These are phyloP conservation scores for Clonostachys byssicola DNA, from an alignment of 2,329 filamentous ascomycete genomes.

Conservation along the genomic window DNA sequence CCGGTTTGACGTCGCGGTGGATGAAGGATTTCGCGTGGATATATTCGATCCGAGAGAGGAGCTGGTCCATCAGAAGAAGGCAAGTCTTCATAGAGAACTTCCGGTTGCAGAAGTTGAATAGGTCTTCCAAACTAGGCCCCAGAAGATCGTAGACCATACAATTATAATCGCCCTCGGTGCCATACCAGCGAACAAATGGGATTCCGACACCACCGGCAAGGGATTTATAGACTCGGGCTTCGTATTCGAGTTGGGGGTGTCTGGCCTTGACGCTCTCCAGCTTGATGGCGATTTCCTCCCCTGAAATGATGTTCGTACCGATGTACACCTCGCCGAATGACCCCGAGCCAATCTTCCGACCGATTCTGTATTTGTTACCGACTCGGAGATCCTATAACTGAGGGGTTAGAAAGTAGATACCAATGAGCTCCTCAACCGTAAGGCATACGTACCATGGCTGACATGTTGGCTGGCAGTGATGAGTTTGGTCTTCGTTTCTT, in stretches of 20 bases:
- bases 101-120: slow-evolving; percentile 99
- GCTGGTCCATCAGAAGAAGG: slow-evolving; percentile 90
- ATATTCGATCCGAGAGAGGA: slow-evolving; percentile 98
- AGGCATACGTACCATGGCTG: slow-evolving; percentile 3
- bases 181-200: slow-evolving; percentile 98
- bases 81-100: slow-evolving; percentile 99
- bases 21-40: slow-evolving; percentile 99
- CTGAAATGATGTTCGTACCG: slow-evolving; percentile 98
- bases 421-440: background rate
- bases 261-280: slow-evolving; percentile 99
- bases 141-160: slow-evolving; percentile 98
- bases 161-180: slow-evolving; percentile 99
- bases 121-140: slow-evolving; percentile 90
- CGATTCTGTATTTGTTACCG: slow-evolving; percentile 99
- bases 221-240: slow-evolving; percentile 86
- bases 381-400: slow-evolving; percentile 83
- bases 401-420: slow-evolving; percentile 2
- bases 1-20: slow-evolving; percentile 99
- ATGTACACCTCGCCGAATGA: slow-evolving; percentile 99
- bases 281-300: slow-evolving; percentile 99
- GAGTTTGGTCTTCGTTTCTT: no score
- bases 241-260: slow-evolving; percentile 97
- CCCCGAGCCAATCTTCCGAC: slow-evolving; percentile 96
- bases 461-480: background rate
- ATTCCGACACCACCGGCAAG: slow-evolving; percentile 97